Evolutionary conservation across 305 asterid genomes (phyloP).

Genomic region (Withania somnifera): DNA sequence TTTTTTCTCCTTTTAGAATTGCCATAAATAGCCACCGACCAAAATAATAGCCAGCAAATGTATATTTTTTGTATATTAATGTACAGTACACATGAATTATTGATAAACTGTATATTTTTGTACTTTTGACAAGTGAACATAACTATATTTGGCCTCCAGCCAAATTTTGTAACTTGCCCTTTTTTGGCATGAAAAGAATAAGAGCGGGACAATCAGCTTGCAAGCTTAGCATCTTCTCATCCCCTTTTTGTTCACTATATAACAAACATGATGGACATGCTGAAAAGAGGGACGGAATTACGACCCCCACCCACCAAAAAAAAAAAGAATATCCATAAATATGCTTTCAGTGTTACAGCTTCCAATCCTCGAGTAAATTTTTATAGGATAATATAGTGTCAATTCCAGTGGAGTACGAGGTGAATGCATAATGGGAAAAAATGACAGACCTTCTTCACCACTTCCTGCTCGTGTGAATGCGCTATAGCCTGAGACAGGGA

Average conservation of each 20-base stretch:
- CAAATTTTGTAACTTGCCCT: no score
- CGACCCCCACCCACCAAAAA: background rate
- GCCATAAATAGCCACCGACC: no score
- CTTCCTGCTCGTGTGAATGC: slow-evolving; percentile 17
- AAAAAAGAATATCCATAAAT: background rate
- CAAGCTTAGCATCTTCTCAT: background rate
- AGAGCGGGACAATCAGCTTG: background rate
- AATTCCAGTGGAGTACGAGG: background rate
- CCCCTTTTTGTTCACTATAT: background rate
- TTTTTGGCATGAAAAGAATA: background rate
- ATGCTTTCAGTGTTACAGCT: background rate
- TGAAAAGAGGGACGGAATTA: background rate
- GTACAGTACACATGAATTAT: no score
- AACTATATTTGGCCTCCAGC: no score
- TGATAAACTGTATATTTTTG: no score
- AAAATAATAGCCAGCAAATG: no score
- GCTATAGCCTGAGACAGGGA: slow-evolving; percentile 20
- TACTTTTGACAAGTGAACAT: no score
- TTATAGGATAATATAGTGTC: background rate
- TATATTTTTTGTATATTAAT: no score
- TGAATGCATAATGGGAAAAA: slow-evolving; percentile 11
- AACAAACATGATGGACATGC: background rate
- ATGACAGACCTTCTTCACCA: slow-evolving; percentile 41
- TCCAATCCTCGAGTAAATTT: background rate
- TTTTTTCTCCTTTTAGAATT: no score